Percentiles rank a stretch among this genome's conserved stretches.
phyloP scores from a whole-genome alignment of 192 early-diverging fungal genomes.

The Cladochytrium replicatum region DNA sequence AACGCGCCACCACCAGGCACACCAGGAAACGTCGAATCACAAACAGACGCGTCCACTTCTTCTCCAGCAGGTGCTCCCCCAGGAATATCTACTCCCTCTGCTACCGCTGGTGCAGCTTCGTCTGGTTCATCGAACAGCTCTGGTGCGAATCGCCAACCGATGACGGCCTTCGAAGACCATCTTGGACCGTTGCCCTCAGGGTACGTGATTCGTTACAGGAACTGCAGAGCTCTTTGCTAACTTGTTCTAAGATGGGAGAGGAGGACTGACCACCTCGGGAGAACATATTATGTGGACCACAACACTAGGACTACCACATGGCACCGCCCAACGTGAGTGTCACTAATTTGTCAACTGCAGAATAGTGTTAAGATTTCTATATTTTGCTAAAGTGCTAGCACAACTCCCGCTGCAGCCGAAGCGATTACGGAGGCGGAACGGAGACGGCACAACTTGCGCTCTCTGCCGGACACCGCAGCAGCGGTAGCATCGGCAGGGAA shows the following conservation, averaged over 20 bases:
- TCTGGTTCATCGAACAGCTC: slow-evolving; percentile 1
- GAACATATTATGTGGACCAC: slow-evolving; percentile 97
- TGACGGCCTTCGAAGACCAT: slow-evolving; percentile 49
- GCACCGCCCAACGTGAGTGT: slow-evolving; percentile 48
- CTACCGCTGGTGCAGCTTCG: not conserved
- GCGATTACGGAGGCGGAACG: slow-evolving; percentile 62
- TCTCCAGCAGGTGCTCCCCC: too few species aligned
- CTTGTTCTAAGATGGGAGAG: slow-evolving; percentile 76
- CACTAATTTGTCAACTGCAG: not conserved
- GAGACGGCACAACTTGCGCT: slow-evolving; percentile 68
- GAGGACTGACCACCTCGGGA: slow-evolving; percentile 82
- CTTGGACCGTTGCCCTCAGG: slow-evolving; percentile 41
- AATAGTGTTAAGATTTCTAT: not conserved
- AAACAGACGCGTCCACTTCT: too few species aligned
- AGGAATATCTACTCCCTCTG: not conserved
- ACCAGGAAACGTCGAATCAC: too few species aligned
- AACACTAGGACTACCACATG: slow-evolving; percentile 94
- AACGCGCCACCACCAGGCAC: too few species aligned
- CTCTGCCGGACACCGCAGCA: slow-evolving; percentile 72
- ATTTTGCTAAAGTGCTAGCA: not conserved
- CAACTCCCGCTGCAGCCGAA: not conserved
- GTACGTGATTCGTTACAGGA: not conserved
- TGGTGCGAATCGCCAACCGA: slow-evolving; percentile 3
- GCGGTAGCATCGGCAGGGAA: slow-evolving; percentile 20
- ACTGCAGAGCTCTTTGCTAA: slow-evolving; percentile 13